Percentiles rank a stretch among this genome's conserved stretches.
phyloP scores from a whole-genome alignment of 805 yeast species.

The Teunomyces pallodes region DNA sequence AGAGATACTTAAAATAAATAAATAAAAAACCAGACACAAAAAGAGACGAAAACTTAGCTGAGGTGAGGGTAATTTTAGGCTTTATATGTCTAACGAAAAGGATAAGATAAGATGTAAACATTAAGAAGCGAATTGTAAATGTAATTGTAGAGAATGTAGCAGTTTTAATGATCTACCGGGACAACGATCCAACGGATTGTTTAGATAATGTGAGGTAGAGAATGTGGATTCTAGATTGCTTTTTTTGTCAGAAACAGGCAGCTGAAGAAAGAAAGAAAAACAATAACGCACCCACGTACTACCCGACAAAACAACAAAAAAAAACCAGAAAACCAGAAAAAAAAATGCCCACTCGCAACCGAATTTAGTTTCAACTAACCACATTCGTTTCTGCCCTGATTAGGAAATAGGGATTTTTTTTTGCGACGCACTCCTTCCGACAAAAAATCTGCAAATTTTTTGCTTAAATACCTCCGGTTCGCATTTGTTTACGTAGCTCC shows the following conservation, averaged over 20 bases:
- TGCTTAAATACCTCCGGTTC: background rate
- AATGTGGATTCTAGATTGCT: background rate
- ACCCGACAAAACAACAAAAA: background rate
- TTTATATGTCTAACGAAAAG: too few species aligned
- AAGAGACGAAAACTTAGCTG: background rate
- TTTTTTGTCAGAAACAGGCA: background rate
- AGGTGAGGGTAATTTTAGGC: background rate
- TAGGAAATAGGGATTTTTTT: slow-evolving; percentile 6
- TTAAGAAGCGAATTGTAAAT: too few species aligned
- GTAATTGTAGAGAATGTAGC: background rate
- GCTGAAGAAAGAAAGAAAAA: background rate
- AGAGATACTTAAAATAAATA: too few species aligned
- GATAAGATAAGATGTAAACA: too few species aligned
- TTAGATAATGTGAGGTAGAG: background rate
- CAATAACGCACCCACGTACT: too few species aligned
- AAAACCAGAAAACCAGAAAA: background rate
- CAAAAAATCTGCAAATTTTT: slow-evolving; percentile 2
- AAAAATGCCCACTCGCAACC: background rate
- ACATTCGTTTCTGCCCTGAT: background rate
- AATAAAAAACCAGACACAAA: too few species aligned
- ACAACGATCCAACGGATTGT: too few species aligned
- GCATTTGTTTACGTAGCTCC: slow-evolving; percentile 2
- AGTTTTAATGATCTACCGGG: background rate
- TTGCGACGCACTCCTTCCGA: slow-evolving; percentile 2
- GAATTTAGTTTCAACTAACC: background rate